Conservation (phyloP, 371 early-diverging fungal genomes). For the Chytridium lagenaria region DNA sequence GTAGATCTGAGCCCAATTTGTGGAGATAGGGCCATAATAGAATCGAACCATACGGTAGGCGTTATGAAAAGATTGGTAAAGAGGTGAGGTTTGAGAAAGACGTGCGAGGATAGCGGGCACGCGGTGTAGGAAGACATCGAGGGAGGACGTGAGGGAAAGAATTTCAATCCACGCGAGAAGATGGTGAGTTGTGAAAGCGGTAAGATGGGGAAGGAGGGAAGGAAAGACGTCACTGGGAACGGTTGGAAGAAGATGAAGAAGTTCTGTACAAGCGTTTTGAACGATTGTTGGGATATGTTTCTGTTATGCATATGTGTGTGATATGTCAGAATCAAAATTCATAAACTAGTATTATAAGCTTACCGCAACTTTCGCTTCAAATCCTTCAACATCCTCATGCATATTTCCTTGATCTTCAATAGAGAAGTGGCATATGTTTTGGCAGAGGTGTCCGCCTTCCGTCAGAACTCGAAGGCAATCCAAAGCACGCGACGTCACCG, state of each 20-base stretch:
- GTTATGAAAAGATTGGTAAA: not conserved
- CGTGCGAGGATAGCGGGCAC: not conserved
- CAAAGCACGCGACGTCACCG: not conserved
- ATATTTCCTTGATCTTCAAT: not conserved
- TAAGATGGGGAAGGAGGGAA: not conserved
- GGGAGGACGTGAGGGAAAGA: not conserved
- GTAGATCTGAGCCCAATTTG: not conserved
- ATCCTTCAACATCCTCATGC: not conserved
- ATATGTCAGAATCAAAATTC: not conserved
- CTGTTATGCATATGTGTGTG: not conserved
- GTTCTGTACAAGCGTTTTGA: not conserved
- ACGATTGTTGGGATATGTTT: not conserved
- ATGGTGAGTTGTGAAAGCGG: not conserved
- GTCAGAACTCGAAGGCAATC: conserved; percentile 5
- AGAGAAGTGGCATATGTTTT: not conserved
- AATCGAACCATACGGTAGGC: not conserved
- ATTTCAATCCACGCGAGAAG: conserved; percentile 1
- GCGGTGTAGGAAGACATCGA: not conserved
- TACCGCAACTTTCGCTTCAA: not conserved
- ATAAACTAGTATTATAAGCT: not conserved
- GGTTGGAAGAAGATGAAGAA: not conserved
- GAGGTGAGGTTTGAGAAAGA: not conserved
- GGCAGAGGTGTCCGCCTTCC: not conserved
- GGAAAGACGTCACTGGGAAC: conserved; percentile 12
- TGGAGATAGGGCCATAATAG: conserved; percentile 4